Evolutionary conservation across 805 yeast genomes (phyloP).

Genomic region (Kuraishia capsulata): DNA sequence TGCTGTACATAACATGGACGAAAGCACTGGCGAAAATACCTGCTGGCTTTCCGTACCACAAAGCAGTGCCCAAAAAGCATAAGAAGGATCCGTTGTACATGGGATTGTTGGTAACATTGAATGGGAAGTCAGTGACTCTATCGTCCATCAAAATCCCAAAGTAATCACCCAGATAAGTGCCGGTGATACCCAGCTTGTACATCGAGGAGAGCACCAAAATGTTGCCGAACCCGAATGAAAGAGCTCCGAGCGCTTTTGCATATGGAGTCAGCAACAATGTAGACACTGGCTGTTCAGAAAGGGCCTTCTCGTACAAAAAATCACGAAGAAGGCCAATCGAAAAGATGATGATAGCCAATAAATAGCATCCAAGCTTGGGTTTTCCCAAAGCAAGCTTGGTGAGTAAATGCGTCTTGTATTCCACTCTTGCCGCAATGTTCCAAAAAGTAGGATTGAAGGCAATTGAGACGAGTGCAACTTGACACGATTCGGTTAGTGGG

Average conservation of each 20-base stretch:
- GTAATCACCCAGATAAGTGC: constrained; percentile 95
- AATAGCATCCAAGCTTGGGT: constrained; percentile 70
- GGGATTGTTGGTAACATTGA: constrained; percentile 84
- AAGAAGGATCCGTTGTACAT: constrained; percentile 93
- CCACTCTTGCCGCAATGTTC: constrained; percentile 87
- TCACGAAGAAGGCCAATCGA: constrained; percentile 80
- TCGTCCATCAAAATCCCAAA: constrained; percentile 91
- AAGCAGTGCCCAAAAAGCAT: constrained; percentile 84
- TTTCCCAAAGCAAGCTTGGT: constrained; percentile 67
- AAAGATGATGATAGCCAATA: constrained; percentile 77
- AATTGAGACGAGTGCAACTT: constrained; percentile 55
- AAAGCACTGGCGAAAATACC: constrained; percentile 67
- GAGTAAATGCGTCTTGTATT: constrained; percentile 66
- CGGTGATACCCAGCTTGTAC: constrained; percentile 91
- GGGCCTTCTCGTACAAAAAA: constrained; percentile 59
- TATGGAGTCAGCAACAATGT: constrained; percentile 31
- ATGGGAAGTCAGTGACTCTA: constrained; percentile 89
- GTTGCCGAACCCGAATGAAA: constrained; percentile 60
- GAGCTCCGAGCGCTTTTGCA: constrained; percentile 34
- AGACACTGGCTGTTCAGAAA: constrained; percentile 61
- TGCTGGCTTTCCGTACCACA: constrained; percentile 84
- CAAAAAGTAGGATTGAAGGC: constrained; percentile 92
- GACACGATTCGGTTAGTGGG: constrained; percentile 4
- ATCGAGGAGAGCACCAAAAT: constrained; percentile 74
- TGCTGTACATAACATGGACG: constrained; percentile 72